These are phyloP conservation scores for Ophiostoma novo-ulmi DNA, from an alignment of 2,329 filamentous ascomycete species.

Conservation along the genomic window DNA sequence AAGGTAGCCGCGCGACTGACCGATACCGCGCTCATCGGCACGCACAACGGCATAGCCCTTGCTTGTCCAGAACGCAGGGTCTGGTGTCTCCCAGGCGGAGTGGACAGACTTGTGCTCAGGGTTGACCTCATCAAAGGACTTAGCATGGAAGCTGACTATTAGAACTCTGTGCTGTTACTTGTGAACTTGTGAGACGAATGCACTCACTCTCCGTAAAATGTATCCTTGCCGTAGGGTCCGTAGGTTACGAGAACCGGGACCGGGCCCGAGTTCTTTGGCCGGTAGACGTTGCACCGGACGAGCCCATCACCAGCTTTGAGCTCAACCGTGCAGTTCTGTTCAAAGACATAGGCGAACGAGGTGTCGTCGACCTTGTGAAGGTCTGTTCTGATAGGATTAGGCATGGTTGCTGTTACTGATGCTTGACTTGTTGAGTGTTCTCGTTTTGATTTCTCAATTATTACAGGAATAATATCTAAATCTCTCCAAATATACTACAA, in stretches of 20 bases:
- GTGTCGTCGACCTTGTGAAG: constrained; percentile 21
- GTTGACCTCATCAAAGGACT: constrained; percentile 47
- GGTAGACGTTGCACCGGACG: constrained; percentile 39
- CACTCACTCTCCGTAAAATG: constrained; percentile 47
- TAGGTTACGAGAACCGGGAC: constrained; percentile 64
- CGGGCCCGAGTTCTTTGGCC: constrained; percentile 32
- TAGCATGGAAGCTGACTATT: constrained; percentile 35
- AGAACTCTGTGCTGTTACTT: neutral
- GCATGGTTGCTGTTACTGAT: constrained; percentile 28
- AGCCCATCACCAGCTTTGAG: constrained; percentile 33
- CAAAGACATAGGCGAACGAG: constrained; percentile 39
- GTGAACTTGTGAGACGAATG: neutral
- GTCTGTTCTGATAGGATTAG: constrained; percentile 17
- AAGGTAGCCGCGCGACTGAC: constrained; percentile 44
- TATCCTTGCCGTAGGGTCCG: constrained; percentile 69
- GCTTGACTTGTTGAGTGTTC: neutral
- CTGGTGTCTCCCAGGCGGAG: constrained; percentile 56
- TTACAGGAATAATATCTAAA: neutral
- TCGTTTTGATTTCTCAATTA: neutral
- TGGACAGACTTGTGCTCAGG: constrained; percentile 49
- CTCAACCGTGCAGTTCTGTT: constrained; percentile 36
- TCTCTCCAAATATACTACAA: neutral
- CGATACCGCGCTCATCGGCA: constrained; percentile 46
- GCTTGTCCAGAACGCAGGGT: constrained; percentile 51
- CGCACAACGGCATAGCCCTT: constrained; percentile 53